Percentiles rank a stretch among this genome's conserved stretches.
Conservation (phyloP, 2,329 filamentous ascomycete species). For the Paecilomyces dactylethromorphus region DNA sequence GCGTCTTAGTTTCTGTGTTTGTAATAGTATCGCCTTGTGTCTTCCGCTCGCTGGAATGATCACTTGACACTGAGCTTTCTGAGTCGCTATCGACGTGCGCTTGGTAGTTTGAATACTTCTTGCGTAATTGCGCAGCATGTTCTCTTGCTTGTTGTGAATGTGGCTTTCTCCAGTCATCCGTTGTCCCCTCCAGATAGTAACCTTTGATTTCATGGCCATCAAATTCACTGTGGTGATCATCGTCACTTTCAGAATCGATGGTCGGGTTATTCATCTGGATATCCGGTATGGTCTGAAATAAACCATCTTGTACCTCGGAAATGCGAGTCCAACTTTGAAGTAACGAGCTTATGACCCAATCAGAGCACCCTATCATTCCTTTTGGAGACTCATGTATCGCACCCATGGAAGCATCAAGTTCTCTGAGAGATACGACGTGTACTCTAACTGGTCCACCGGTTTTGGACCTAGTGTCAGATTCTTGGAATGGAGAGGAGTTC, state of each 20-base stretch:
- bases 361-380: constrained; percentile 33
- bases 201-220: constrained; percentile 20
- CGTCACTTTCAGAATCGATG: constrained; percentile 10
- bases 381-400: constrained; percentile 28
- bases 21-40: not conserved
- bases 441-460: constrained; percentile 10
- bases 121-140: constrained; percentile 22
- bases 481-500: constrained; percentile 4
- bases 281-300: constrained; percentile 8
- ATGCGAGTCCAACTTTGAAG: constrained; percentile 21
- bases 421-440: constrained; percentile 23
- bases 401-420: constrained; percentile 22
- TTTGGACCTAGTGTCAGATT: not conserved
- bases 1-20: not conserved
- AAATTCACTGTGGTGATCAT: not conserved
- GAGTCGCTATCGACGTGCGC: constrained; percentile 30
- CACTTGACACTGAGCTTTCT: not conserved
- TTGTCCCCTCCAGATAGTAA: constrained; percentile 28
- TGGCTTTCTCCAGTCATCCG: constrained; percentile 29
- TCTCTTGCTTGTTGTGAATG: constrained; percentile 30
- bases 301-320: constrained; percentile 2
- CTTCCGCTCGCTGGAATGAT: not conserved
- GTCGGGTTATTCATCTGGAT: constrained; percentile 16
- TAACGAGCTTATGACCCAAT: constrained; percentile 26
- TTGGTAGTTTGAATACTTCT: constrained; percentile 26